Evolutionary conservation across 2,329 filamentous ascomycete species (phyloP).

Genomic region (Paracoccidioides lutzii): DNA sequence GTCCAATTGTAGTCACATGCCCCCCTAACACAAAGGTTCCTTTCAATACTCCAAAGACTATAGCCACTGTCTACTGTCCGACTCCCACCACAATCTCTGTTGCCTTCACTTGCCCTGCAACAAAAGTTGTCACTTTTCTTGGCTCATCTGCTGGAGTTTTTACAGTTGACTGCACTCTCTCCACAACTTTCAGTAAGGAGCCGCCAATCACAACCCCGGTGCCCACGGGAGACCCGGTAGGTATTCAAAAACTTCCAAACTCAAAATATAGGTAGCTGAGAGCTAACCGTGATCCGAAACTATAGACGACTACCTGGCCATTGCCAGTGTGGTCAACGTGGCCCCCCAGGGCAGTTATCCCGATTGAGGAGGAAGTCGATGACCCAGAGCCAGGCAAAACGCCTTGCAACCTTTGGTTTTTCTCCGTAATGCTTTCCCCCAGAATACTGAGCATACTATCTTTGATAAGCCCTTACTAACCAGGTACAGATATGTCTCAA

Average conservation of each 20-base stretch:
- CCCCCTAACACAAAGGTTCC: not conserved
- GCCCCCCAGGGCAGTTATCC: not conserved
- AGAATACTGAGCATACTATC: not conserved
- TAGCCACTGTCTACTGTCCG: not conserved
- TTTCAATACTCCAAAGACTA: slow-evolving; percentile 3
- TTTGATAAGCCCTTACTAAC: not conserved
- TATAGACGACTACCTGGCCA: not conserved
- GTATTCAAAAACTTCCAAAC: not conserved
- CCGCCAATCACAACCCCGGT: not conserved
- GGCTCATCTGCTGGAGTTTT: not conserved
- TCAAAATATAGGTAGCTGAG: not conserved
- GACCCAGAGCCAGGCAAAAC: not conserved
- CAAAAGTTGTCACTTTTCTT: slow-evolving; percentile 2
- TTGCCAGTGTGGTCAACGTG: not conserved
- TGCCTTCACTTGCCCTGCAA: not conserved
- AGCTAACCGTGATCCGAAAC: not conserved
- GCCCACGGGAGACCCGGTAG: not conserved
- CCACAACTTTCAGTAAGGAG: not conserved
- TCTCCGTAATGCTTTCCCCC: not conserved
- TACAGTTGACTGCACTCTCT: slow-evolving; percentile 1
- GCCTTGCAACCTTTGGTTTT: not conserved
- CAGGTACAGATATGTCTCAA: not conserved
- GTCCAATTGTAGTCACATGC: not conserved
- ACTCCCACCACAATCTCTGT: not conserved
- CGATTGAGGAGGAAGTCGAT: not conserved